Conservation (phyloP, 805 yeast genomes). For the Komagataella pseudopastoris region DNA sequence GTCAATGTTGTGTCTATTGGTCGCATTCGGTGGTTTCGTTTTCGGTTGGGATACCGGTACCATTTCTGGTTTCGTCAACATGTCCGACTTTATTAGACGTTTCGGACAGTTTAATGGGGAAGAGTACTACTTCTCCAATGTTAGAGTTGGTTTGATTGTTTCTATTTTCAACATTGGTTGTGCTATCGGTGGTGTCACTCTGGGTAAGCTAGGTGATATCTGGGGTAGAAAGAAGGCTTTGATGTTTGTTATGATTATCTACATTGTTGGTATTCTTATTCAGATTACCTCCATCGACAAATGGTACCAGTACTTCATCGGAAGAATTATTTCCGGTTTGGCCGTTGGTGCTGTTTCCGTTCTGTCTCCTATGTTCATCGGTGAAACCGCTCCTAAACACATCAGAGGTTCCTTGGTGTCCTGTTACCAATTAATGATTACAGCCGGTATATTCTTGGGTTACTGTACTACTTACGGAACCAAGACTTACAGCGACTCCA, state of each 20-base stretch:
- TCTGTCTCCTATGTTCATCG: constrained; percentile 42
- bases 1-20: constrained; percentile 30
- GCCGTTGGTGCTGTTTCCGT: constrained; percentile 44
- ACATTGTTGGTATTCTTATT: constrained; percentile 46
- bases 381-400: constrained; percentile 58
- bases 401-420: constrained; percentile 63
- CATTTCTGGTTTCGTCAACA: constrained; percentile 56
- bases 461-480: constrained; percentile 58
- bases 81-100: constrained; percentile 38
- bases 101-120: constrained; percentile 31
- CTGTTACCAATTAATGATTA: constrained; percentile 56
- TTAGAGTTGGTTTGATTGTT: constrained; percentile 48
- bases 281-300: constrained; percentile 39
- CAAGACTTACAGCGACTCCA: constrained; percentile 31
- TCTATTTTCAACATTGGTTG: constrained; percentile 63
- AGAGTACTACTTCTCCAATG: constrained; percentile 36
- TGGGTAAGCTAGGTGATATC: constrained; percentile 43
- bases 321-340: constrained; percentile 44
- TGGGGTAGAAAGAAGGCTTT: constrained; percentile 49
- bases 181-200: constrained; percentile 55
- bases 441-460: constrained; percentile 61
- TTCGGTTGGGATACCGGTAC: constrained; percentile 77
- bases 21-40: constrained; percentile 68
- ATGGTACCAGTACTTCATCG: constrained; percentile 56
- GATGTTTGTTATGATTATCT: constrained; percentile 37